Evolutionary conservation across 192 early-diverging fungal species (phyloP).

Genomic region (Borealophlyctis nickersoniae): DNA sequence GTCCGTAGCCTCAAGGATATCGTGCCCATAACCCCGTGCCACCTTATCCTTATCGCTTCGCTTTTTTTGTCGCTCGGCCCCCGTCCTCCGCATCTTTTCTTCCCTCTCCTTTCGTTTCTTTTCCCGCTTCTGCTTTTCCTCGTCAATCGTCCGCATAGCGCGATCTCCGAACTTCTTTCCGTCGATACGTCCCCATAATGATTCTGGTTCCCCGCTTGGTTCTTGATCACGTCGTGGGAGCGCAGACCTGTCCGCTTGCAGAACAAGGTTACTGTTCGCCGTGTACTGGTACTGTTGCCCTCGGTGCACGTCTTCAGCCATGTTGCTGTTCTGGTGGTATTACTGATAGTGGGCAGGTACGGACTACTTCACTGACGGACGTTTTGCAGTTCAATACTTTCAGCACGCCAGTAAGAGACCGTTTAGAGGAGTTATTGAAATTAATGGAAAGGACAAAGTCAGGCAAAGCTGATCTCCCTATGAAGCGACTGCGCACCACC

Average conservation of each 20-base stretch:
- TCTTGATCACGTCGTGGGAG: conserved; percentile 83
- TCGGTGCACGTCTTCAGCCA: conserved; percentile 34
- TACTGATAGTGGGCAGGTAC: too few species aligned
- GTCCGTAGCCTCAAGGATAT: conserved; percentile 81
- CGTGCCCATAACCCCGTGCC: conserved; percentile 62
- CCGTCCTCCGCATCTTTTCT: conserved; percentile 44
- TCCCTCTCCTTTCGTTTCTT: conserved; percentile 56
- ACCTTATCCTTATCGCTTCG: conserved; percentile 38
- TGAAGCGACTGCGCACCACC: too few species aligned
- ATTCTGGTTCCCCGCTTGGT: conserved; percentile 92
- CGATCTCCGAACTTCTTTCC: conserved; percentile 80
- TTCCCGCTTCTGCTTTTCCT: conserved; percentile 59
- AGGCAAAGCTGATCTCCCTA: too few species aligned
- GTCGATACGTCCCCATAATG: conserved; percentile 83
- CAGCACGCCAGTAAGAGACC: too few species aligned
- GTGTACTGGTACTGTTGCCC: conserved; percentile 46
- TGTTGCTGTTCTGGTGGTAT: too few species aligned
- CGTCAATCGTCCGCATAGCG: conserved; percentile 65
- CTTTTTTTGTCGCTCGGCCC: conserved; percentile 35
- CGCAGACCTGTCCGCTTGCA: conserved; percentile 81
- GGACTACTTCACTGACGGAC: too few species aligned
- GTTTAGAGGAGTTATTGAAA: too few species aligned
- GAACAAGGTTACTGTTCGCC: conserved; percentile 93
- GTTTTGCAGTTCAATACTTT: too few species aligned
- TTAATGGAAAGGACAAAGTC: too few species aligned